Evolutionary conservation across 2,329 filamentous ascomycete genomes (phyloP), one percentile per base, ranked within the genome.

Genomic region (Alternaria panax): DNA sequence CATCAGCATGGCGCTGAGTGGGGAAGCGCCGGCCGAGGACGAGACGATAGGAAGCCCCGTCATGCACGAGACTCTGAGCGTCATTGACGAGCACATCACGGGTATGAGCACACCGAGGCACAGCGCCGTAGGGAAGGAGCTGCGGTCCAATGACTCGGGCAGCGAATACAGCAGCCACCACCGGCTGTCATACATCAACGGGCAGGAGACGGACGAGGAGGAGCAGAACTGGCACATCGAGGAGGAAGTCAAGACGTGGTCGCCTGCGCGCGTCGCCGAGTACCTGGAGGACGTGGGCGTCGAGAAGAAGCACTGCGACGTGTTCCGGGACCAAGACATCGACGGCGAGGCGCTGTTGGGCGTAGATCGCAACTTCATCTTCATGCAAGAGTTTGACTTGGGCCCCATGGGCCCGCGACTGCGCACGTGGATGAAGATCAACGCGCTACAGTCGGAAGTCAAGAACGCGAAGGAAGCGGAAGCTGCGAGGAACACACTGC

Each of bases 341-440:
- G 90, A 91, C 2, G 95, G 95, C 48, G 93, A 98, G 71, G 94
- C 98, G 4, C 81, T 99, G 38, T 81, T 99, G 52, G 92, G 92
- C 53, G 96, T 98, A 92, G 93, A 97, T 70, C 94, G 97, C 80
- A 92, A 92, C 57, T 96, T 95, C 38, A 84, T 98, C 16, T 96
- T 97, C 76, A 90, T 98, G 82, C 97, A 97, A 75, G 93, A 95
- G 46, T 96, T 97, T 70, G 92, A 97, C 68, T 84, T 98, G 66
- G 94, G 94, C 18, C 92, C 93, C 3, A 93, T 98, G 68, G 94
- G 94, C 8, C 87, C 92, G 57, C 87, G 94, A 62, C 80, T 98
- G 62, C 96, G 96, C 78, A 97, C 93, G 2, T 98, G 94, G 94
- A 92, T 97, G 79, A 97, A 95, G 79, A 93, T 98, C 77, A 96